Evolutionary conservation across 164 flowering plant genomes (phyloP), one percentile per base, ranked within the genome.

Genomic region (Kingdonia uniflora): DNA sequence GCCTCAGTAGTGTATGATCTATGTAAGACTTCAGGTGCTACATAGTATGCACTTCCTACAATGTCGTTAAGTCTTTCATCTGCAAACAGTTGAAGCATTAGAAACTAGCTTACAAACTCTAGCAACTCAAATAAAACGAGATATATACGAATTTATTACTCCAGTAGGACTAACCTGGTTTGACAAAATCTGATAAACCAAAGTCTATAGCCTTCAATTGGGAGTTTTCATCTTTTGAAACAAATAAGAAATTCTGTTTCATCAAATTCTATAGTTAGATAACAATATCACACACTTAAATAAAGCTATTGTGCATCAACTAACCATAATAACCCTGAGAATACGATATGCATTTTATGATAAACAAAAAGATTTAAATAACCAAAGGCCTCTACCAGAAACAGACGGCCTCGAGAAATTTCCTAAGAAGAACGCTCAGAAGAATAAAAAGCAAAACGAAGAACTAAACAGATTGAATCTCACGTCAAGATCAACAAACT

Each of bases 11-110:
- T 67, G 56, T 91, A 91, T 37, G 85, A 82, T 74, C 96, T 81
- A 65, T 82, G 94, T 39, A 91, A 66, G 63, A 92, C 98, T 78
- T 92, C 98, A 53, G 98, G 98, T 44, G 98, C 94, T 35, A 92
- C 98, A 63, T 92, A 92, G 58, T 88, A 88, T 62, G 98, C 96
- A 75, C 98, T 92, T 63, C 98, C 98, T 5, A 92, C 98, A 53
- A 92, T 92, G 74, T 92, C 98, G 71, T 92, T 88, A 25, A 92
- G 95, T 64, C 80, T 82, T 66, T 88, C 95, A 74, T 88, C 98
- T 91, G 87, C 51, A 71, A 57, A 56, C 1, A 54, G 69, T 22
- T 17, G 13, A 61, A 41, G 21, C 16, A 51, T 56, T 54, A 43
- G 51, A 66, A 60, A 20, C 44, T 35, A 16, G 17, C 4, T 37